A percentile compares a stretch with the other conserved stretches of the same genome.
Conservation (phyloP, 140 eudicot genomes). For the Flaveria floridana region DNA sequence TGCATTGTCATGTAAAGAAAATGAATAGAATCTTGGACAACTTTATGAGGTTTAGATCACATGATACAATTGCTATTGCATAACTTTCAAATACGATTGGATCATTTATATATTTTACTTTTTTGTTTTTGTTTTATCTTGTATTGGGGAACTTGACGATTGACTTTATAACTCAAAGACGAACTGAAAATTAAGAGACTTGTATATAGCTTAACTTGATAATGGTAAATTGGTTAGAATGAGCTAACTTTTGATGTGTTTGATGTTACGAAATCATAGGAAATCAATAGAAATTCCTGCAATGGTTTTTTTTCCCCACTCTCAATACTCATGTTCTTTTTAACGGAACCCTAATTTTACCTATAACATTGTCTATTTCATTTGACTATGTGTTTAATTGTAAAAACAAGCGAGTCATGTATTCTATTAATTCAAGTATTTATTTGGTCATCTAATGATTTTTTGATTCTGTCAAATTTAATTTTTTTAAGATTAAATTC, state of each 20-base stretch:
- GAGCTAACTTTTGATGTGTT: not conserved
- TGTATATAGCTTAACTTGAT: not conserved
- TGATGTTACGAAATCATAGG: not conserved
- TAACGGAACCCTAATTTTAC: too few species aligned
- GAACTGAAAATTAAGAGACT: not conserved
- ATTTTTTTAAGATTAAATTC: too few species aligned
- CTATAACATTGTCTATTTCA: not conserved
- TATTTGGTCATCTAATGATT: too few species aligned
- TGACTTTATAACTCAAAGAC: not conserved
- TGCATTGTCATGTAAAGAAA: slow-evolving; percentile 18
- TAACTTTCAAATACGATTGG: slow-evolving; percentile 4
- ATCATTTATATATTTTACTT: not conserved
- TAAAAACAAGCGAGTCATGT: not conserved
- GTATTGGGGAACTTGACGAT: too few species aligned
- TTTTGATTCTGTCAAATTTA: too few species aligned
- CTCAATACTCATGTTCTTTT: not conserved
- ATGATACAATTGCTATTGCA: slow-evolving; percentile 20
- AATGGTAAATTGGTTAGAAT: not conserved
- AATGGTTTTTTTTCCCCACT: not conserved
- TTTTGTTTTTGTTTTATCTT: not conserved
- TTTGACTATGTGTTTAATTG: not conserved
- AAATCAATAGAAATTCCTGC: not conserved
- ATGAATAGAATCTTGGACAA: slow-evolving; percentile 8
- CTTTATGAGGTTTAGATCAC: slow-evolving; percentile 27
- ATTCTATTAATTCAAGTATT: not conserved